Conservation (phyloP, 495 filamentous ascomycete species). For the Penicillium mononematosum region DNA sequence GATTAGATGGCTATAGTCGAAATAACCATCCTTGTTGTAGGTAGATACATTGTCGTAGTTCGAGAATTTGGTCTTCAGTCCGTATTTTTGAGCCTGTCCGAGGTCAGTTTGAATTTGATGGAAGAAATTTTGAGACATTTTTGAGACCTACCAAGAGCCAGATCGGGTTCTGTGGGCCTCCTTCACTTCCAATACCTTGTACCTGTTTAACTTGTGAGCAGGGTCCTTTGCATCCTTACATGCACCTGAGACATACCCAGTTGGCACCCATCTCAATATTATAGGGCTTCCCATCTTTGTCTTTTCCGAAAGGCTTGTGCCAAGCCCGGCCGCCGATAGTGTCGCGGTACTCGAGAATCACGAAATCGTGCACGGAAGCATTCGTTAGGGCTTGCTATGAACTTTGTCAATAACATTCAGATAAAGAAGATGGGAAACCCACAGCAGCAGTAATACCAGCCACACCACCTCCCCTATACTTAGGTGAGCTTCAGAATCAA, state of each 20-base stretch:
- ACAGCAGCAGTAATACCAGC: slow-evolving; percentile 71
- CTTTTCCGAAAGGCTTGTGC: slow-evolving; percentile 57
- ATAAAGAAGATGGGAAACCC: slow-evolving; percentile 16
- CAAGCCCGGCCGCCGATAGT: slow-evolving; percentile 62
- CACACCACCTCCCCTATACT: slow-evolving; percentile 42
- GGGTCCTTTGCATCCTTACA: background rate
- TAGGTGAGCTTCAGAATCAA: slow-evolving; percentile 8
- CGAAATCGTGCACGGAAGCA: slow-evolving; percentile 62
- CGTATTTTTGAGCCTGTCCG: slow-evolving; percentile 58
- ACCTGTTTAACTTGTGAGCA: slow-evolving; percentile 34
- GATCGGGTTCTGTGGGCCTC: slow-evolving; percentile 65
- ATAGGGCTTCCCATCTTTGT: slow-evolving; percentile 53
- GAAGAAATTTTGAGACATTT: background rate
- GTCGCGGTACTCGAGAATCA: slow-evolving; percentile 66
- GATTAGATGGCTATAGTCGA: slow-evolving; percentile 51
- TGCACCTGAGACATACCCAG: slow-evolving; percentile 45
- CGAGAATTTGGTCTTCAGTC: slow-evolving; percentile 59
- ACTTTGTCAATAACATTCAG: background rate
- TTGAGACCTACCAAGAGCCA: slow-evolving; percentile 56
- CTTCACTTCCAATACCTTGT: slow-evolving; percentile 60
- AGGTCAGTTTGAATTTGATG: background rate
- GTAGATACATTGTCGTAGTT: slow-evolving; percentile 61
- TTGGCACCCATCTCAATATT: slow-evolving; percentile 68
- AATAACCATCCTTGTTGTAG: slow-evolving; percentile 55
- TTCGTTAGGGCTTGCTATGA: slow-evolving; percentile 62